Evolutionary conservation across 768 basidiomycete species (phyloP).

Genomic region (Mycena floridula): DNA sequence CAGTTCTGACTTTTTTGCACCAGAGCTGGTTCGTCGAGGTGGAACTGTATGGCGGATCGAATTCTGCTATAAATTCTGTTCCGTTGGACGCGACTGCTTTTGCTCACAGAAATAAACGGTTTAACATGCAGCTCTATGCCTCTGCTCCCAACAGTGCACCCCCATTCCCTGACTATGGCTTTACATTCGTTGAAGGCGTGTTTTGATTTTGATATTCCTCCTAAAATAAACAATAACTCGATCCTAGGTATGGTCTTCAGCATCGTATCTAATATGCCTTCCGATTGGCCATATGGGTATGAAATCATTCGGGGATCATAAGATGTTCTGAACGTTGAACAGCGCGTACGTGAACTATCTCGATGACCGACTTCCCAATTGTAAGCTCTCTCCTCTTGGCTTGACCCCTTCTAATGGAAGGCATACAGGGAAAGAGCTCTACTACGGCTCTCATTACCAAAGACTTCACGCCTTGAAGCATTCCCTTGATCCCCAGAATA

Average conservation of each 20-base stretch:
- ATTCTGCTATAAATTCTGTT: slow-evolving; percentile 39
- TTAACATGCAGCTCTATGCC: slow-evolving; percentile 46
- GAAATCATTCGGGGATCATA: too few species aligned
- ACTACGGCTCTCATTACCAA: neutral
- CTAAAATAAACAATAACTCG: neutral
- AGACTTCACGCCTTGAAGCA: neutral
- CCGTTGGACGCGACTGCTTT: too few species aligned
- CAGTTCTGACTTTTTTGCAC: neutral
- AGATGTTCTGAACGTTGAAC: too few species aligned
- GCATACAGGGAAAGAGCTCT: neutral
- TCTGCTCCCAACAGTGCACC: slow-evolving; percentile 28
- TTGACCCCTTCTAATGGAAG: neutral
- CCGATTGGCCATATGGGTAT: slow-evolving; percentile 32
- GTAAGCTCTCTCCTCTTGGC: neutral
- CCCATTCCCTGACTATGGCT: slow-evolving; percentile 38
- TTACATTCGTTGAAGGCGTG: slow-evolving; percentile 36
- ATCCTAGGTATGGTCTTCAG: slow-evolving; percentile 23
- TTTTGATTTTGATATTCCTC: neutral
- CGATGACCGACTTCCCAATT: neutral
- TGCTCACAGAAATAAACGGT: slow-evolving; percentile 34
- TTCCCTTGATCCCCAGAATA: neutral
- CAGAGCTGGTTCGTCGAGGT: slow-evolving; percentile 33
- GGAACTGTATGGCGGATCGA: slow-evolving; percentile 37
- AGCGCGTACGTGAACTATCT: neutral
- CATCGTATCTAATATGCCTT: slow-evolving; percentile 29